Evolutionary conservation across 2,329 filamentous ascomycete species (phyloP).

Genomic region (Beauveria varroae): DNA sequence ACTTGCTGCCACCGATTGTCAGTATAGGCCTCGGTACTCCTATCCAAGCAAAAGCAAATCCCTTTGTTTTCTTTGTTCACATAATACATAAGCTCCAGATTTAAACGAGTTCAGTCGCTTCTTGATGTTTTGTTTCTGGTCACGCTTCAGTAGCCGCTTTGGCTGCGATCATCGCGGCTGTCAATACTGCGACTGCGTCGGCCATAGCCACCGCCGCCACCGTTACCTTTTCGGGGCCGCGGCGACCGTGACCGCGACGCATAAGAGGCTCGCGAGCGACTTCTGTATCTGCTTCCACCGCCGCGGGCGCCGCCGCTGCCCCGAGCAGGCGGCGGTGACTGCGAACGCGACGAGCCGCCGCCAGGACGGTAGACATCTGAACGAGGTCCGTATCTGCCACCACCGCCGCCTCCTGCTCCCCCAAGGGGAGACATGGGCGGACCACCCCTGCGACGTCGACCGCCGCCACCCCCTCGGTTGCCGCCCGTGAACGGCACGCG

Average conservation of each 20-base stretch:
- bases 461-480: slow-evolving; percentile 27
- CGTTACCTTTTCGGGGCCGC: slow-evolving; percentile 27
- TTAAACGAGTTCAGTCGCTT: not conserved
- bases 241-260: slow-evolving; percentile 44
- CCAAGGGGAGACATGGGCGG: slow-evolving; percentile 25
- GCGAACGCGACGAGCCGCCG: slow-evolving; percentile 35
- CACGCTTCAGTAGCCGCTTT: slow-evolving; percentile 22
- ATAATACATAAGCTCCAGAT: not conserved
- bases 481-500: slow-evolving; percentile 27
- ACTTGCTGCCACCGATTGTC: not conserved
- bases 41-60: not conserved
- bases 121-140: not conserved
- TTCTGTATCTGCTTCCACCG: slow-evolving; percentile 35
- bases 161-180: slow-evolving; percentile 29
- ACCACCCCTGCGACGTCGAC: slow-evolving; percentile 28
- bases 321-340: not conserved
- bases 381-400: slow-evolving; percentile 32
- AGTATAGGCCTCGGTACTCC: not conserved
- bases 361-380: slow-evolving; percentile 57
- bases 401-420: slow-evolving; percentile 16
- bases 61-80: not conserved
- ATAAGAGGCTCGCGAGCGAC: slow-evolving; percentile 35
- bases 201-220: slow-evolving; percentile 21
- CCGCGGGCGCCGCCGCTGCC: slow-evolving; percentile 16
- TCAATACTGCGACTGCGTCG: slow-evolving; percentile 40